phyloP scores from a whole-genome alignment of 345 rosid genomes.

The Gossypium raimondii region DNA sequence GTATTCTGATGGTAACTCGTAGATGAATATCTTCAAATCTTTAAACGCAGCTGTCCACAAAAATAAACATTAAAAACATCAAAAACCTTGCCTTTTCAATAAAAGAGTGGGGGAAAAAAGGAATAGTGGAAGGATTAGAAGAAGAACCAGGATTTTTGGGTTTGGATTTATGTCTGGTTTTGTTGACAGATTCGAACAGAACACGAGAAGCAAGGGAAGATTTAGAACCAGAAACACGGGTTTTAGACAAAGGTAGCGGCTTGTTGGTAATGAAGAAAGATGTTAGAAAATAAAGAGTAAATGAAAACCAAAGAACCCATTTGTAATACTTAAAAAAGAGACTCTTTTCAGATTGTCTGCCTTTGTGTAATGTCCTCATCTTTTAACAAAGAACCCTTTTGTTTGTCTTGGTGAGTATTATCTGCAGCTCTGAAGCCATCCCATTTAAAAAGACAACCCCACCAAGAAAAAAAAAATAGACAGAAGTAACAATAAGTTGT shows the following conservation, averaged over 20 bases:
- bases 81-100: not conserved
- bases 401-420: conserved; percentile 33
- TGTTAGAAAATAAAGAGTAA: conserved; percentile 65
- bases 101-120: not conserved
- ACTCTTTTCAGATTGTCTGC: conserved; percentile 40
- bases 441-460: conserved; percentile 25
- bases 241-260: conserved; percentile 40
- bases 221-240: conserved; percentile 35
- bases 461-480: not conserved
- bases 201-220: conserved; percentile 76
- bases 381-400: conserved; percentile 36
- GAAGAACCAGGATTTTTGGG: conserved; percentile 33
- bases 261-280: conserved; percentile 61
- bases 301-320: conserved; percentile 74
- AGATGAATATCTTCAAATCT: conserved; percentile 70
- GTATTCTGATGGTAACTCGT: conserved; percentile 71
- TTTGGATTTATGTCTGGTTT: conserved; percentile 25
- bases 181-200: conserved; percentile 52
- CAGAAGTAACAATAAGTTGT: not conserved
- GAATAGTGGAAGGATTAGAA: not conserved
- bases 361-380: conserved; percentile 45
- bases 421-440: conserved; percentile 41
- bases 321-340: conserved; percentile 59
- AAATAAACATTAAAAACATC: not conserved
- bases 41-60: conserved; percentile 35